Evolutionary conservation across 176 grass and related monocot genomes (phyloP).

Genomic region (Puccinellia tenuiflora): DNA sequence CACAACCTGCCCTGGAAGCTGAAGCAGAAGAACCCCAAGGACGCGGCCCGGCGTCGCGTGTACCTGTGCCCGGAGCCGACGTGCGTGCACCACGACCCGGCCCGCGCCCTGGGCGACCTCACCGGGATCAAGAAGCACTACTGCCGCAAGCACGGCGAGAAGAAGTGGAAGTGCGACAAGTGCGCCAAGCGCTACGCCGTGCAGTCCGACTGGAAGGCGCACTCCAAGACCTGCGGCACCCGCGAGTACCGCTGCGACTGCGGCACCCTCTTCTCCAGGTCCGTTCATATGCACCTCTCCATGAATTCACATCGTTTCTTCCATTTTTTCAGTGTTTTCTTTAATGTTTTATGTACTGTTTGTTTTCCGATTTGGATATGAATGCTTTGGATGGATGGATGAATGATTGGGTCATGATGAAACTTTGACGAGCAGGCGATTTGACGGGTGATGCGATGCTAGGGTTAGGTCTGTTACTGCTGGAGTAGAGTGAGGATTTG

Average conservation of each 20-base stretch:
- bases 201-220: slow-evolving; percentile 99
- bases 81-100: slow-evolving; percentile 93
- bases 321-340: not conserved
- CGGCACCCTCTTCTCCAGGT: slow-evolving; percentile 99
- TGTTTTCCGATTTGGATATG: not conserved
- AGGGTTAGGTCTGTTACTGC: slow-evolving; percentile 43
- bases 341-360: not conserved
- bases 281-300: not conserved
- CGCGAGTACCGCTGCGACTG: slow-evolving; percentile 99
- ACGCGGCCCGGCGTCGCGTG: slow-evolving; percentile 51
- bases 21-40: slow-evolving; percentile 94
- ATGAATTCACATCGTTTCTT: not conserved
- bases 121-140: slow-evolving; percentile 98
- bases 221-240: slow-evolving; percentile 97
- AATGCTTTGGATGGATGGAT: not conserved
- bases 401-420: slow-evolving; percentile 55
- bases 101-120: slow-evolving; percentile 84
- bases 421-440: not conserved
- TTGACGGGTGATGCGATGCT: slow-evolving; percentile 4
- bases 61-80: slow-evolving; percentile 96
- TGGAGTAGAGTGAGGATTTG: no score
- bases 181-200: slow-evolving; percentile 98
- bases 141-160: slow-evolving; percentile 99
- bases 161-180: slow-evolving; percentile 99
- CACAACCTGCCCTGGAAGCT: slow-evolving; percentile 99